These are phyloP conservation scores for Boletellus dicymbophilus DNA, from an alignment of 1,284 basidiomycete species.

Conservation along the genomic window DNA sequence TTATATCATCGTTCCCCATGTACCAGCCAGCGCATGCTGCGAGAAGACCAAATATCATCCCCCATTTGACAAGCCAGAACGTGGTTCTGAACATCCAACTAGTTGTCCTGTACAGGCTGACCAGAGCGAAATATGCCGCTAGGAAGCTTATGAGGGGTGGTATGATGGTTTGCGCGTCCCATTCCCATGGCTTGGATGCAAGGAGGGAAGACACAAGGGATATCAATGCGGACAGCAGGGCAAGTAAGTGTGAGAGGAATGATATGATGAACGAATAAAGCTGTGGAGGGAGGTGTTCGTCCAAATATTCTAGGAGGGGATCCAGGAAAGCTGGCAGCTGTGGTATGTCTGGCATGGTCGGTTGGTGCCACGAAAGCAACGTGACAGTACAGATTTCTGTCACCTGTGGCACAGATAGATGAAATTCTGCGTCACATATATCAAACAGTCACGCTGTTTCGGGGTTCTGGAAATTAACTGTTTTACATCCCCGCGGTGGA, in stretches of 20 bases:
- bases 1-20: slow-evolving; percentile 41
- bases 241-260: slow-evolving; percentile 54
- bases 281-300: slow-evolving; percentile 54
- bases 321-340: slow-evolving; percentile 42
- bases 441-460: slow-evolving; percentile 10
- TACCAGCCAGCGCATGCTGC: slow-evolving; percentile 55
- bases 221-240: slow-evolving; percentile 50
- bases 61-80: slow-evolving; percentile 77
- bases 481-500: slow-evolving; percentile 9
- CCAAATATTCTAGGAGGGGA: slow-evolving; percentile 54
- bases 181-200: slow-evolving; percentile 53
- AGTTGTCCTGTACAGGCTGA: slow-evolving; percentile 74
- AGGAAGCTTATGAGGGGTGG: slow-evolving; percentile 74
- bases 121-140: slow-evolving; percentile 69
- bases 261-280: slow-evolving; percentile 52
- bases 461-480: too few relatives aligned
- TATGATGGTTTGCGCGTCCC: slow-evolving; percentile 66
- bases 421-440: slow-evolving; percentile 17
- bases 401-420: slow-evolving; percentile 3
- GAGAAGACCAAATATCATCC: slow-evolving; percentile 53
- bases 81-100: slow-evolving; percentile 67
- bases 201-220: slow-evolving; percentile 48
- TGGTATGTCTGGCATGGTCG: slow-evolving; percentile 27
- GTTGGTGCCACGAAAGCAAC: slow-evolving; percentile 23
- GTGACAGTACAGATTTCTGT: slow-evolving; percentile 25